Conservation (phyloP, 495 filamentous ascomycete genomes). For the Achaetomiella virescens region DNA sequence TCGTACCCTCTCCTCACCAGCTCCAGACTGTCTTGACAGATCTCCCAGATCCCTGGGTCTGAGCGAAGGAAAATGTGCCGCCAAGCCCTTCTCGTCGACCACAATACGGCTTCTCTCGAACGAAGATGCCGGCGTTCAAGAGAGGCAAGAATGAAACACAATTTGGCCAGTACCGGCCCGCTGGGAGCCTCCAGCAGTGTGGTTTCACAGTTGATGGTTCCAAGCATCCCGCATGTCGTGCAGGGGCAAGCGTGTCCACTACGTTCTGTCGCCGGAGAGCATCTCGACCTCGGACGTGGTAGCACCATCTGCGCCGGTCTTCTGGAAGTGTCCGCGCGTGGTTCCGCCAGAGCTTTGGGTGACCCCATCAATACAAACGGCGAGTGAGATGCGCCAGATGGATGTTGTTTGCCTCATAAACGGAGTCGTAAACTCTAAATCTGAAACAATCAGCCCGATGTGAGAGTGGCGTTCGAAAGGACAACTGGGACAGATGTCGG, state of each 20-base stretch:
- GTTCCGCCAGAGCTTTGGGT: neutral
- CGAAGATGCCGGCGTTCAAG: too few species aligned
- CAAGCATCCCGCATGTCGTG: slow-evolving; percentile 16
- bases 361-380: too few species aligned
- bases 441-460: too few species aligned
- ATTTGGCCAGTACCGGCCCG: slow-evolving; percentile 14
- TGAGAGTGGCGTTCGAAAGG: too few species aligned
- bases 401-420: neutral
- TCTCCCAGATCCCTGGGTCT: too few species aligned
- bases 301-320: neutral
- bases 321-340: neutral
- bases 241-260: slow-evolving; percentile 12
- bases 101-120: too few species aligned
- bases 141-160: neutral
- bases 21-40: too few species aligned
- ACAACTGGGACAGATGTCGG: too few species aligned
- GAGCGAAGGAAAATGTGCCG: too few species aligned
- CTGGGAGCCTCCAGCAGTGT: slow-evolving; percentile 12
- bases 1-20: neutral
- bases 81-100: too few species aligned
- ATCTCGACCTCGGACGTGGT: neutral
- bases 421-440: too few species aligned
- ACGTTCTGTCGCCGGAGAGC: neutral
- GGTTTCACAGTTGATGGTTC: slow-evolving; percentile 1
- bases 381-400: neutral